Percentiles rank a stretch among this genome's conserved stretches.
phyloP scores from a whole-genome alignment of 257 asterid species.

The Apocynum venetum region DNA sequence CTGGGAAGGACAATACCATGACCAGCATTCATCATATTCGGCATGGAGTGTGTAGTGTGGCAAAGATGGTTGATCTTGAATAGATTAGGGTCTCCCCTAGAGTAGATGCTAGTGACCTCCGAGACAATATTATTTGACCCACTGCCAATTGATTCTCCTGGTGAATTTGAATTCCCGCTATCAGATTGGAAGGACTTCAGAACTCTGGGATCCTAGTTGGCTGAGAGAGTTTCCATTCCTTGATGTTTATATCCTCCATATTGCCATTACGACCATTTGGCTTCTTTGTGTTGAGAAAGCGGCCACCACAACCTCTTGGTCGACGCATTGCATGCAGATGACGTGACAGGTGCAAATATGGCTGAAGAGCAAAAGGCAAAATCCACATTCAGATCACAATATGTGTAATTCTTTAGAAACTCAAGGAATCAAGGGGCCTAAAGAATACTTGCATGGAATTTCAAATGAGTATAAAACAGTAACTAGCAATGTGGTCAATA shows the following conservation, averaged over 20 bases:
- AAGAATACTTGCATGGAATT: background rate
- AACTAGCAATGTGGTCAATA: background rate
- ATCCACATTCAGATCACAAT: background rate
- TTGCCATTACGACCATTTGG: constrained; percentile 14
- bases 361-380: constrained; percentile 37
- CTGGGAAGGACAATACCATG: constrained; percentile 31
- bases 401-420: background rate
- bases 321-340: constrained; percentile 93
- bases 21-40: constrained; percentile 35
- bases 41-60: constrained; percentile 28
- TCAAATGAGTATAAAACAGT: background rate
- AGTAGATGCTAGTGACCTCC: constrained; percentile 30
- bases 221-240: constrained; percentile 5
- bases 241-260: constrained; percentile 6
- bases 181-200: constrained; percentile 52
- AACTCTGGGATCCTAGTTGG: constrained; percentile 35
- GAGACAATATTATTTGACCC: constrained; percentile 34
- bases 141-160: constrained; percentile 20
- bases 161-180: constrained; percentile 30
- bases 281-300: constrained; percentile 67
- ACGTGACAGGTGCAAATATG: constrained; percentile 77
- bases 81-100: constrained; percentile 34
- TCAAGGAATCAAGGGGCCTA: background rate
- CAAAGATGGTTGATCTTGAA: constrained; percentile 33
- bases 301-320: constrained; percentile 84